A percentile compares a stretch with the other conserved stretches of the same genome.
These are phyloP conservation scores for Geotrichum ghanense DNA, from an alignment of 805 yeast genomes.

Conservation along the genomic window DNA sequence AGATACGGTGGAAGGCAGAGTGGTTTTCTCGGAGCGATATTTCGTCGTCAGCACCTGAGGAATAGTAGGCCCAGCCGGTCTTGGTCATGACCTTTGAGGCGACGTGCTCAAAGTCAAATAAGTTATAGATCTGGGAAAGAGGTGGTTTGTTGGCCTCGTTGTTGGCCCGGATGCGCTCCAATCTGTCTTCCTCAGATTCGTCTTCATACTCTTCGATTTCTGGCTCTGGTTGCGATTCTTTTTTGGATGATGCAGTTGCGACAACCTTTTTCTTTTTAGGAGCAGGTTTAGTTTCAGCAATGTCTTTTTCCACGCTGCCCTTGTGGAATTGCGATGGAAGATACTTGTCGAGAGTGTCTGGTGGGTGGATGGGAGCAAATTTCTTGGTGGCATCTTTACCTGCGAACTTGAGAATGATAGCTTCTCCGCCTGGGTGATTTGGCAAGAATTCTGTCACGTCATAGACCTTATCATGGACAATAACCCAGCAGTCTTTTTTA, in stretches of 20 bases:
- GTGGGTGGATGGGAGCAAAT: conserved; percentile 83
- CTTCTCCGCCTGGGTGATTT: conserved; percentile 53
- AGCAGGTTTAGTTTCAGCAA: conserved; percentile 2
- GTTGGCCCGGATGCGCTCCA: conserved; percentile 26
- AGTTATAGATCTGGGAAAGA: conserved; percentile 55
- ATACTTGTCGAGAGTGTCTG: conserved; percentile 64
- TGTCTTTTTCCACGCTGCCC: conserved; percentile 34
- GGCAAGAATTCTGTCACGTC: conserved; percentile 55
- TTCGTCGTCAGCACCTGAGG: conserved; percentile 90
- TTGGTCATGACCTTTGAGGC: conserved; percentile 70
- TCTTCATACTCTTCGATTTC: not conserved
- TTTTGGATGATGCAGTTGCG: conserved; percentile 3
- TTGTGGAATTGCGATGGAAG: conserved; percentile 49
- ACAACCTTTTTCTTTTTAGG: not conserved
- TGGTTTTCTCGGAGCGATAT: conserved; percentile 84
- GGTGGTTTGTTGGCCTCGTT: conserved; percentile 41
- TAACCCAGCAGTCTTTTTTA: conserved; percentile 70
- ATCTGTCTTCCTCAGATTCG: conserved; percentile 1
- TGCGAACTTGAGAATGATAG: conserved; percentile 42
- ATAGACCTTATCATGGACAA: conserved; percentile 67
- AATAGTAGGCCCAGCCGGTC: conserved; percentile 87
- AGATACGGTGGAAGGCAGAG: conserved; percentile 75
- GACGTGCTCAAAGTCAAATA: conserved; percentile 78
- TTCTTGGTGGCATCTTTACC: conserved; percentile 75
- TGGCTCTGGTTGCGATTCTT: not conserved